Percentiles rank a stretch among this genome's conserved stretches.
Evolutionary conservation across 352 stramenopile species (phyloP).

Genomic region (Globisporangium radiosum): DNA sequence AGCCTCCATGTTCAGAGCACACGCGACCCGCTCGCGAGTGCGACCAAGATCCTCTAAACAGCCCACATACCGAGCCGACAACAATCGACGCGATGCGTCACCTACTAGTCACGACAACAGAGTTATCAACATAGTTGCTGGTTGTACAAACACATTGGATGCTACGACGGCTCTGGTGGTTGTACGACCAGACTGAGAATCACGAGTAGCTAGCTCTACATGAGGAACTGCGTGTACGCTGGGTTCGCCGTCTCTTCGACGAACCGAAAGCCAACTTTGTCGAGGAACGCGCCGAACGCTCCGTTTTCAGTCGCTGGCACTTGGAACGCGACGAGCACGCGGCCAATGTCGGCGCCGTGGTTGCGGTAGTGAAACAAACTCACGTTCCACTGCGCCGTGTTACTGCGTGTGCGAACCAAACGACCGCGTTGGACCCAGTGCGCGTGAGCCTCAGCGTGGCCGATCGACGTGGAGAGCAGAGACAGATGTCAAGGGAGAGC

Average conservation of each 20-base stretch:
- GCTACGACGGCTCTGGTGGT: no score
- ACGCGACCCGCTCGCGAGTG: constrained; percentile 3
- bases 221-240: constrained; percentile 73
- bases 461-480: no score
- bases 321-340: constrained; percentile 96
- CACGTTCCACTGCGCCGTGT: constrained; percentile 90
- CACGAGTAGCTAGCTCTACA: constrained; percentile 24
- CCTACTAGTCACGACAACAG: background rate
- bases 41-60: constrained; percentile 11
- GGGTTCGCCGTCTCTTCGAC: constrained; percentile 84
- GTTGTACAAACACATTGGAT: no score
- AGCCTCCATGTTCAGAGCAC: constrained; percentile 5
- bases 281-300: constrained; percentile 57
- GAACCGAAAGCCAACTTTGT: constrained; percentile 65
- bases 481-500: background rate
- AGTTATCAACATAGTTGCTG: background rate
- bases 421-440: no score
- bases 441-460: no score
- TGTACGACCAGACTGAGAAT: no score
- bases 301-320: constrained; percentile 58
- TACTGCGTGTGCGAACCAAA: background rate
- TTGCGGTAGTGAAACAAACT: constrained; percentile 99
- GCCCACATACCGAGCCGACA: no score
- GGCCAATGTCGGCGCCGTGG: constrained; percentile 96
- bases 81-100: background rate